A percentile compares a stretch with the other conserved stretches of the same genome.
Conservation (phyloP, 2,329 filamentous ascomycete genomes). For the Cyphellophora europaea region DNA sequence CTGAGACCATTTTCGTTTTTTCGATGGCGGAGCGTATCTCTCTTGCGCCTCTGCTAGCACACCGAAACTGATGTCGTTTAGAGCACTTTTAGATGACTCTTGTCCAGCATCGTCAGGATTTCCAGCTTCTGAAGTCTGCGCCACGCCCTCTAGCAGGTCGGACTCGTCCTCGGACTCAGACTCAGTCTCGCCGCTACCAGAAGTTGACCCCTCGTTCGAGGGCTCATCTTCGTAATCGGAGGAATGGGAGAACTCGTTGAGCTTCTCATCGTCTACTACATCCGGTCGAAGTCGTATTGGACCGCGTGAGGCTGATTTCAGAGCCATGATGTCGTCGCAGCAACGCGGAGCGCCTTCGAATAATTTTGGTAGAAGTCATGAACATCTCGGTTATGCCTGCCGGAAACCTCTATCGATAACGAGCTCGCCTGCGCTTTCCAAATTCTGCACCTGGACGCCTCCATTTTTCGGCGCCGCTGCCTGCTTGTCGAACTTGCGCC, state of each 20-base stretch:
- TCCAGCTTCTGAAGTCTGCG: too few species aligned
- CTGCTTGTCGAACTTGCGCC: too few species aligned
- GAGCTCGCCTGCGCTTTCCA: too few species aligned
- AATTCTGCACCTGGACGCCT: too few species aligned
- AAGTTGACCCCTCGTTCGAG: conserved; percentile 2
- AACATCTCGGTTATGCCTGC: too few species aligned
- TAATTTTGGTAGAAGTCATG: too few species aligned
- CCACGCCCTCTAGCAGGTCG: too few species aligned
- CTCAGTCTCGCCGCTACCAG: conserved; percentile 2
- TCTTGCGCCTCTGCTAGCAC: conserved; percentile 82
- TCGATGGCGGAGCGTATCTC: conserved; percentile 42
- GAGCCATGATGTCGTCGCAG: background rate
- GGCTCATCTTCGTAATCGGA: conserved; percentile 18
- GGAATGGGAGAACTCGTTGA: conserved; percentile 23
- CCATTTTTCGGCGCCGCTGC: too few species aligned
- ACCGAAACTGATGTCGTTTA: conserved; percentile 70
- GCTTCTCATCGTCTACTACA: conserved; percentile 24
- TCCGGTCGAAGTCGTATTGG: background rate
- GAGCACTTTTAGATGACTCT: conserved; percentile 23
- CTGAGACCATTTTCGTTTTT: conserved; percentile 19
- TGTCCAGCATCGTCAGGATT: conserved; percentile 25
- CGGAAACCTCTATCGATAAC: too few species aligned
- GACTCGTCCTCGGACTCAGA: conserved; percentile 5
- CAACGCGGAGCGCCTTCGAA: too few species aligned
- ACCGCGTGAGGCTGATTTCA: background rate